Evolutionary conservation across 768 basidiomycete genomes (phyloP).

Genomic region (Tubosaeta sp.): DNA sequence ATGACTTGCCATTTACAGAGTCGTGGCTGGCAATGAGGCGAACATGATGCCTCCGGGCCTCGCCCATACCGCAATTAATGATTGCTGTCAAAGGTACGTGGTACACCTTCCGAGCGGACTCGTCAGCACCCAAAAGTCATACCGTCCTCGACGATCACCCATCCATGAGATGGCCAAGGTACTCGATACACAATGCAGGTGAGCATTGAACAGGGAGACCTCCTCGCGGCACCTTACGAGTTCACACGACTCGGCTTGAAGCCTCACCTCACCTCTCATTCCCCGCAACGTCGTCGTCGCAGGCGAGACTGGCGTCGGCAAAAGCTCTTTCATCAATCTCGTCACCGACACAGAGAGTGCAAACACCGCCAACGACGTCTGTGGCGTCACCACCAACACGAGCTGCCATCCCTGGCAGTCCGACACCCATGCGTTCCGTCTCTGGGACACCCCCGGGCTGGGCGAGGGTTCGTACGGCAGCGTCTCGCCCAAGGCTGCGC

Average conservation of each 20-base stretch:
- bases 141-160: neutral
- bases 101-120: neutral
- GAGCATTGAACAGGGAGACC: neutral
- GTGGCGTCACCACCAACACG: slow-evolving; percentile 18
- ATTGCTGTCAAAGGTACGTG: neutral
- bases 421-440: slow-evolving; percentile 15
- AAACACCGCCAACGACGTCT: slow-evolving; percentile 17
- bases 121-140: neutral
- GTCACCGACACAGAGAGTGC: slow-evolving; percentile 14
- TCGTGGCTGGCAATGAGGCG: neutral
- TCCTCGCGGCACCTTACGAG: neutral
- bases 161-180: slow-evolving; percentile 7
- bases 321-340: slow-evolving; percentile 26
- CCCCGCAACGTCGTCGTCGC: slow-evolving; percentile 21
- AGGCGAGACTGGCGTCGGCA: slow-evolving; percentile 25
- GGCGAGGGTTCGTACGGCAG: slow-evolving; percentile 21
- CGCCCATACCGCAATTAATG: neutral
- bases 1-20: too few relatives aligned
- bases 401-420: slow-evolving; percentile 17
- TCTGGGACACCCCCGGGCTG: slow-evolving; percentile 25
- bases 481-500: slow-evolving; percentile 19
- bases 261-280: slow-evolving; percentile 1
- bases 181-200: slow-evolving; percentile 6
- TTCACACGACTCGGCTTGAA: neutral
- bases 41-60: slow-evolving; percentile 1